Conservation (phyloP, 371 early-diverging fungal species). For the Saksenaea vasiformis region DNA sequence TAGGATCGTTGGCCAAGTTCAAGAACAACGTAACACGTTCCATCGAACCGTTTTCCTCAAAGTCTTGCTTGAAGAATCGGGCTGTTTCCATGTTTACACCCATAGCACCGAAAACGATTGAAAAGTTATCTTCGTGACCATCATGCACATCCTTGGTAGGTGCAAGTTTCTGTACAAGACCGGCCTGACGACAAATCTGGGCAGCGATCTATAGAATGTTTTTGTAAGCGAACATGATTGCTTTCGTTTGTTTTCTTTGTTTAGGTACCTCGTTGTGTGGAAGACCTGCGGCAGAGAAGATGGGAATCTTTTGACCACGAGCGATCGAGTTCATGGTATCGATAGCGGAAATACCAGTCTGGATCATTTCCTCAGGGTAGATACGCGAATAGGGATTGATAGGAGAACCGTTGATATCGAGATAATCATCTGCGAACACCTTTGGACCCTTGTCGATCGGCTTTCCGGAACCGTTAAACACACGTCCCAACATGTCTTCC, state of each 20-base stretch:
- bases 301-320: conserved; percentile 99
- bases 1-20: conserved; percentile 99
- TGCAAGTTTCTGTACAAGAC: conserved; percentile 88
- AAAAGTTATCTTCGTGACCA: conserved; percentile 99
- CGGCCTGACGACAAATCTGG: conserved; percentile 99
- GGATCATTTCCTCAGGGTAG: conserved; percentile 99
- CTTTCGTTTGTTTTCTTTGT: background rate
- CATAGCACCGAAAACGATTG: conserved; percentile 99
- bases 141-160: conserved; percentile 96
- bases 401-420: conserved; percentile 99
- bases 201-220: conserved; percentile 87
- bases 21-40: conserved; percentile 99
- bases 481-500: conserved; percentile 99
- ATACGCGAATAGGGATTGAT: conserved; percentile 99
- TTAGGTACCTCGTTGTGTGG: conserved; percentile 97
- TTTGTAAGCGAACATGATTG: background rate
- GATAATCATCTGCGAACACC: conserved; percentile 98
- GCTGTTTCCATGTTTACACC: conserved; percentile 99
- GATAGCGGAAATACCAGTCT: conserved; percentile 99
- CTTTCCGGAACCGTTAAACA: conserved; percentile 99
- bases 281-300: conserved; percentile 99
- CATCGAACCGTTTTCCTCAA: conserved; percentile 99
- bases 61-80: conserved; percentile 99
- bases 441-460: conserved; percentile 99
- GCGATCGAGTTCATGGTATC: conserved; percentile 99